Evolutionary conservation across 2,329 filamentous ascomycete species (phyloP), one percentile per base, ranked within the genome.

Genomic region (Trichoderma endophyticum): DNA sequence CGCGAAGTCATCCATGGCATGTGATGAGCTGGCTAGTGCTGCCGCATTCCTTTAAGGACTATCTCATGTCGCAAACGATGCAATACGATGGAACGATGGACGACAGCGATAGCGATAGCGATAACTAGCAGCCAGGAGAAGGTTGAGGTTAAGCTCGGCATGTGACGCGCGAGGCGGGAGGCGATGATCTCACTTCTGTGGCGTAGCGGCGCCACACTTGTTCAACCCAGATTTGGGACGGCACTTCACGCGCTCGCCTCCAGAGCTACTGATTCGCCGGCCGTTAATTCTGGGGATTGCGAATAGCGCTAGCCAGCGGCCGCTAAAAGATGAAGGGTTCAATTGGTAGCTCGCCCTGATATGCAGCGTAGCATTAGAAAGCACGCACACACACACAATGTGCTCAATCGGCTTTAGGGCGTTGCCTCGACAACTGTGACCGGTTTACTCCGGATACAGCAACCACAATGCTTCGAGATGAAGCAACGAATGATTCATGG

Each of bases 1-100:
- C 43, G 82, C 79, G 74, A 82, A 81, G 73, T 84, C 81, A 72
- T 84, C 82, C 81, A 84, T 84, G 66, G 34, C 71, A 34, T 56
- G 61, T 63, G 71, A 48, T 18, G 43, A 63, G 54, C 26, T 57
- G 39, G 60, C 70, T 57, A 54, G 18, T 61, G 65, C 39, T 56
- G 61, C 39, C 21, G 18, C 30, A 3, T 21, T 24, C 9, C 64
- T 54, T 70, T 21, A 12, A 36, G 6, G n/a, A 14, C 57, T 32
- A 59, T 62, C 39, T 62, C 66, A 70, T 70, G 36, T 51, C 28
- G 56, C 28, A 14, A 21, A 54, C 7, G 48, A 34, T 36, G 24
- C 39, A 1, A 48, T 51, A 18, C 21, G 14, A 39, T 36, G 9
- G 67, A 39, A 28, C 8, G n/a, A 34, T 34, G n/a, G 18, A 60